Base-by-base conservation (phyloP, 306 rosid species). In the Vicia villosa region DNA sequence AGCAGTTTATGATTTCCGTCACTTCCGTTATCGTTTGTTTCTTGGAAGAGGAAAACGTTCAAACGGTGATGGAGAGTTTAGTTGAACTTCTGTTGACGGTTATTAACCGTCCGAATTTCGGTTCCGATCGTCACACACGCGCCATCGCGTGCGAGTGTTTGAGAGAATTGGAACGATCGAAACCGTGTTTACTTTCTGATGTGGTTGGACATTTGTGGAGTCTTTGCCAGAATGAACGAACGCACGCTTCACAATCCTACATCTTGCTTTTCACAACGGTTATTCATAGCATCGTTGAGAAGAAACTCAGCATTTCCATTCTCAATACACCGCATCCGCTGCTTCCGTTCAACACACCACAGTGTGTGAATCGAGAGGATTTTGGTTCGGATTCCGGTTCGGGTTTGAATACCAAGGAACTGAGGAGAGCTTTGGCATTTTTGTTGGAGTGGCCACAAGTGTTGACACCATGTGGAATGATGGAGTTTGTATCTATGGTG, bases 401-500 rank as follows among this genome's bases (percentile, higher is more conserved):
- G 22, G 79, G 75, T 46, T 73, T 87, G 86, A 90, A 94, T 43
- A 69, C 70, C 56, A 90, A 94, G 81, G 98, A 94, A 74, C 77
- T 94, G 83, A 84, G 86, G 79, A 86, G 89, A 68, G 98, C 98
- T 0, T 56, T 90, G 77, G 83, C 95, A 26, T 94, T 94, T 74
- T 76, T 90, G 90, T 82, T 90, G 1, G 98, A 94, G 68, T 90
- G 89, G 86, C 92, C 97, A 5, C 98, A 85, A 40, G 87, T 94
- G 58, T 41, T 94, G 80, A 94, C 92, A 8, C 91, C 98, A 6
- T 86, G 86, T 51, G 98, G 88, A 6, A 90, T 88, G 95, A 84
- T 88, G 85, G 96, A 90, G 70, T 94, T 94, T 73, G 41, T 94
- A 83, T 69, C 81, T 0, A 68, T 88, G 90, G 74, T 94, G 51